Evolutionary conservation across 2,329 filamentous ascomycete genomes (phyloP).

Genomic region (Phoma sp.): DNA sequence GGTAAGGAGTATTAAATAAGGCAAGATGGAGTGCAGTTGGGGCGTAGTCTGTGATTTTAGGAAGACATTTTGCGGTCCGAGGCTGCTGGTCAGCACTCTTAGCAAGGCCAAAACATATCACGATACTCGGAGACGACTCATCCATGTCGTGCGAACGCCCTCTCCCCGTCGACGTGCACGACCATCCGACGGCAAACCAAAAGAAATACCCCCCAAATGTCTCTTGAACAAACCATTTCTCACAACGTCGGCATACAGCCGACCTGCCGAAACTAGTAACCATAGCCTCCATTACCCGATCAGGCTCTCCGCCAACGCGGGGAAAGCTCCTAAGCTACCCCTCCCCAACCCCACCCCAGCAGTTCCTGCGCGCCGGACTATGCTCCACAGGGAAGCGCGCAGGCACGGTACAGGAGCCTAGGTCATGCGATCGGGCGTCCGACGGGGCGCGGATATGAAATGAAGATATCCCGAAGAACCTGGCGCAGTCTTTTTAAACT

Average conservation of each 20-base stretch:
- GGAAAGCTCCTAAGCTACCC: conserved; percentile 6
- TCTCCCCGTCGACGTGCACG: background rate
- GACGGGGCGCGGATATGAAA: background rate
- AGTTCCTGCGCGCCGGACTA: conserved; percentile 1
- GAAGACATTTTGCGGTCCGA: no score
- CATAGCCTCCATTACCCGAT: background rate
- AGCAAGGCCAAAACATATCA: no score
- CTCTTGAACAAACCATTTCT: background rate
- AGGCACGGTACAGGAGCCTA: background rate
- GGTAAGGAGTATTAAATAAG: conserved; percentile 53
- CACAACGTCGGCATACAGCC: background rate
- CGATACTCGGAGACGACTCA: no score
- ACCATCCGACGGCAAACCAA: background rate
- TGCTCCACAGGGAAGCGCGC: background rate
- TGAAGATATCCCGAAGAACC: background rate
- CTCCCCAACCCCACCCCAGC: conserved; percentile 10
- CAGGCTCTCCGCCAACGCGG: conserved; percentile 1
- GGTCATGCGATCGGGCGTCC: background rate
- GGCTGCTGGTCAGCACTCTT: no score
- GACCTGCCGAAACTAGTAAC: background rate
- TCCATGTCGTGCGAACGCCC: background rate
- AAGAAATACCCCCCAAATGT: no score
- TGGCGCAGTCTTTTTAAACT: no score
- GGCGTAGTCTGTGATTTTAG: no score
- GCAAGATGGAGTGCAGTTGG: background rate